Evolutionary conservation across 2,329 filamentous ascomycete species (phyloP), one percentile per base, ranked within the genome.

Genomic region (Chalara sp.): DNA sequence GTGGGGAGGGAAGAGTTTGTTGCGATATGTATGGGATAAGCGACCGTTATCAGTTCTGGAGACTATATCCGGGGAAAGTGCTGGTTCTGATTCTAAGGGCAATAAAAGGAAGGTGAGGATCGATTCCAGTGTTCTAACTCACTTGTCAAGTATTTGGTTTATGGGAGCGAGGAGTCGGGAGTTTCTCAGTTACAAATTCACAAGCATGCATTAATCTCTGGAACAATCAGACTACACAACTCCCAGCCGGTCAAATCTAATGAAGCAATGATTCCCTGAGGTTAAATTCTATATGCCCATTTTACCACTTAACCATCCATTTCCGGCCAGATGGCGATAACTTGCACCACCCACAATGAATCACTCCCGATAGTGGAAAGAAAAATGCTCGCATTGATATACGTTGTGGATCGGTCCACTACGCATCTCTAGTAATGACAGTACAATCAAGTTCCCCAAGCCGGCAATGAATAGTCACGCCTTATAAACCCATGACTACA

Each of bases 1-100:
- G 83, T 87, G 6, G 81, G 80, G 56, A 74, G 80, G 58, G 83
- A 86, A 52, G 83, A 87, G 67, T 87, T 87, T 64, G 56, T 67
- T 32, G 56, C 53, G n/a, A 67, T 67, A 57, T 67, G 65, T 54
- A 66, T 67, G 65, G 61, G 63, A 44, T 65, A 52, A 65, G 13
- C 6, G 35, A 47, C 32, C 39, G 5, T 30, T 30, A 42, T 46
- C 40, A 47, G 28, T 46, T 12, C 21, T 32, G 8, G 8, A 13
- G 11, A n/a, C 40, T 33, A 31, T 35, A 28, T n/a, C 13, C 2
- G 35, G 35, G n/a, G n/a, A 37, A 37, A 37, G 35, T 37, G 35
- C 35, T 10, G 8, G 35, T 37, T 21, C 21, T 21, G 21, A 21
- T 21, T 21, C 21, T 21, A 21, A 21, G 21, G 21, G 21, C 21